Evolutionary conservation across 2,329 filamentous ascomycete genomes (phyloP).

Genomic region (Myrmaecium sp.): DNA sequence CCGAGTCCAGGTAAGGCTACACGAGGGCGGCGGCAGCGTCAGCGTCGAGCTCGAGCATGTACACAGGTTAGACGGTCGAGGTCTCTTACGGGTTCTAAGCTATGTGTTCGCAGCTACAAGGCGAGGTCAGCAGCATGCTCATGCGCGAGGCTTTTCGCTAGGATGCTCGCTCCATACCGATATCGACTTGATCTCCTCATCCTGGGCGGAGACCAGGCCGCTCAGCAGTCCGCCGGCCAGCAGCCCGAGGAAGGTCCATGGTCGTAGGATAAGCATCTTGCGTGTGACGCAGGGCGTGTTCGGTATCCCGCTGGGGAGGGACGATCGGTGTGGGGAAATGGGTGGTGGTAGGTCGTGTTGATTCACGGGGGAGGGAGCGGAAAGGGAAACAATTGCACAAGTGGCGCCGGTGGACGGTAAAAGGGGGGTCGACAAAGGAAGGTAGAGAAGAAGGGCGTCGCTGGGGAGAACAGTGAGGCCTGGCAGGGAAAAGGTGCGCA

Average conservation of each 20-base stretch:
- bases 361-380: too few relatives aligned
- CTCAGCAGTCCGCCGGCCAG: slow-evolving; percentile 18
- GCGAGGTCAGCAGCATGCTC: slow-evolving; percentile 9
- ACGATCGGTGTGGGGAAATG: too few relatives aligned
- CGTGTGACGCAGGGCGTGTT: too few relatives aligned
- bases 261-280: slow-evolving; percentile 17
- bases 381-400: not conserved
- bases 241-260: slow-evolving; percentile 20
- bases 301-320: too few relatives aligned
- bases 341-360: too few relatives aligned
- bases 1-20: slow-evolving; percentile 90
- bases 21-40: not conserved
- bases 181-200: slow-evolving; percentile 44
- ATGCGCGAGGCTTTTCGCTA: slow-evolving; percentile 2
- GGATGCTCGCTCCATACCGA: slow-evolving; percentile 32
- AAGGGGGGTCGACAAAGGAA: slow-evolving; percentile 3
- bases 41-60: too few relatives aligned
- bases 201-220: slow-evolving; percentile 17
- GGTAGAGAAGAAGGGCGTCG: slow-evolving; percentile 1
- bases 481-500: too few relatives aligned
- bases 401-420: not conserved
- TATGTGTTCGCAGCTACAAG: slow-evolving; percentile 67
- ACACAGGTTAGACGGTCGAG: slow-evolving; percentile 3
- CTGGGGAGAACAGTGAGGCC: too few relatives aligned
- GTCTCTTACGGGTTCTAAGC: slow-evolving; percentile 53